These are phyloP conservation scores for Aeminium ludgeri DNA, from an alignment of 495 filamentous ascomycete genomes.

Conservation along the genomic window DNA sequence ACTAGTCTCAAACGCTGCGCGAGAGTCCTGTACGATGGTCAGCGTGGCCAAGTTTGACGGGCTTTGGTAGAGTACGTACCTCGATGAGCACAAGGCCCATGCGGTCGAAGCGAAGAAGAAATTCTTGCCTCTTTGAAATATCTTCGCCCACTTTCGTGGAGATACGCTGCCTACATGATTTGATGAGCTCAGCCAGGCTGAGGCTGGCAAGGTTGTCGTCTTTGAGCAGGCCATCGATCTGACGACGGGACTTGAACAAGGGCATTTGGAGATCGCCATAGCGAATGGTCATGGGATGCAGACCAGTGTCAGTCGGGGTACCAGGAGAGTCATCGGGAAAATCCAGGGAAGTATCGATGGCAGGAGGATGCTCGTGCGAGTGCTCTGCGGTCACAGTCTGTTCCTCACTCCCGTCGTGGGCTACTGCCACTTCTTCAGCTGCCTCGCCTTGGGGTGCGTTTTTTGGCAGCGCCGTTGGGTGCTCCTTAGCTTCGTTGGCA, in stretches of 20 bases:
- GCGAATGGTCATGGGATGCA: conserved; percentile 39
- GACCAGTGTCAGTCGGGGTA: conserved; percentile 11
- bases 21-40: conserved; percentile 28
- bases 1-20: conserved; percentile 28
- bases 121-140: conserved; percentile 42
- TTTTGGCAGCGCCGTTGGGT: too few relatives aligned
- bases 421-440: too few relatives aligned
- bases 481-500: too few relatives aligned
- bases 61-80: conserved; percentile 1
- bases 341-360: conserved; percentile 5
- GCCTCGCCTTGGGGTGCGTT: too few relatives aligned
- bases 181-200: conserved; percentile 42
- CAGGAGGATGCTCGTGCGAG: background rate
- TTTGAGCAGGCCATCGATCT: conserved; percentile 55
- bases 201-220: conserved; percentile 44
- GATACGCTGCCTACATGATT: conserved; percentile 48
- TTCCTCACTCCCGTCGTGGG: too few relatives aligned
- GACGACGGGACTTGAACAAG: conserved; percentile 48
- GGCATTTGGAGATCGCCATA: conserved; percentile 54
- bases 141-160: conserved; percentile 45
- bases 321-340: conserved; percentile 2
- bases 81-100: conserved; percentile 56
- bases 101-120: conserved; percentile 50
- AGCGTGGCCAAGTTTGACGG: conserved; percentile 1
- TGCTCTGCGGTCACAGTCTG: too few relatives aligned